These are phyloP conservation scores for Flaveria linearis DNA, from an alignment of 129 eudicot genomes.

Conservation along the genomic window DNA sequence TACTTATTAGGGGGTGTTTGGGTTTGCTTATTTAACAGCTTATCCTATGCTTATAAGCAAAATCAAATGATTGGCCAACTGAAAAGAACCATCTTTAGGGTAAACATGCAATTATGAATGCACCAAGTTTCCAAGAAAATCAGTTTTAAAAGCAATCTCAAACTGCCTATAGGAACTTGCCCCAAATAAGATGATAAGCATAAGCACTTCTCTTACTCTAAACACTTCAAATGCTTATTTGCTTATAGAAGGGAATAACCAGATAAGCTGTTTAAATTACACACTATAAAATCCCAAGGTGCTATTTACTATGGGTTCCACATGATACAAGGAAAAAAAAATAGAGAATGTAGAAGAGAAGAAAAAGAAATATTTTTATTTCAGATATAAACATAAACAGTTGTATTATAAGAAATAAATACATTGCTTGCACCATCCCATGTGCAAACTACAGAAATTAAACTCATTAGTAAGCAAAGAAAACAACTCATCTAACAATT, in stretches of 20 bases:
- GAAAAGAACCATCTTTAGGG: no score
- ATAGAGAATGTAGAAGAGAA: neutral
- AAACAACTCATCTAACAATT: neutral
- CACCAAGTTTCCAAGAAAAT: neutral
- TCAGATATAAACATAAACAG: neutral
- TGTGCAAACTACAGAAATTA: constrained; percentile 8
- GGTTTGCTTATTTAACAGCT: neutral
- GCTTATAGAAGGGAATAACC: neutral
- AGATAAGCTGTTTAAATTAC: neutral
- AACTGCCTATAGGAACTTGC: neutral
- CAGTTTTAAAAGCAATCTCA: neutral
- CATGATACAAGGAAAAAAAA: neutral
- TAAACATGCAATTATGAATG: no score
- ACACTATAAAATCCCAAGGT: neutral
- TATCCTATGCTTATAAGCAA: neutral
- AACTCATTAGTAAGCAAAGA: neutral
- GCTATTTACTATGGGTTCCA: neutral
- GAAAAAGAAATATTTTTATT: neutral
- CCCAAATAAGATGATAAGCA: neutral
- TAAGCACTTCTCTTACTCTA: neutral
- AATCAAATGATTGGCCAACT: neutral
- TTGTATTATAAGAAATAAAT: neutral
- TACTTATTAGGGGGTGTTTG: no score
- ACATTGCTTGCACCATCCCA: neutral
- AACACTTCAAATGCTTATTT: neutral